Base-by-base conservation (phyloP, 169 alveolate species). In the Perkinsus olseni region DNA sequence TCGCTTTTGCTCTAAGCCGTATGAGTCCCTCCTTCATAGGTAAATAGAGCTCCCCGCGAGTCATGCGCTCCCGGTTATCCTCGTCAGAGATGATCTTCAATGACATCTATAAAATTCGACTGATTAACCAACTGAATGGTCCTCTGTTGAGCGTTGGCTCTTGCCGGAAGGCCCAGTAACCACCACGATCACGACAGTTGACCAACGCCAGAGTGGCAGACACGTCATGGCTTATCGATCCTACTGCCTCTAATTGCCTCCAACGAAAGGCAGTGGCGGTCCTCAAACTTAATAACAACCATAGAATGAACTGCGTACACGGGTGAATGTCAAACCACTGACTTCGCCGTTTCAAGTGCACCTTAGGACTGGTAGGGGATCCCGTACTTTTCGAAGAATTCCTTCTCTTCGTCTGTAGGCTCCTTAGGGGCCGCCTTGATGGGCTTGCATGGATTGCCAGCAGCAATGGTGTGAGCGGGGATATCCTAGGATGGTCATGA, bases 381-480 rank as follows among this genome's bases (percentile, higher is more conserved):
- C 28, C 82, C 82, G 17, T 62, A 28, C 82, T 62, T 62, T 24
- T 62, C 31, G 82, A 62, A 62, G 17, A 62, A 62, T 21, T 62
- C 82, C 82, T 62, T 62, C 82, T 62, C 82, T 62, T 62, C 82
- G 8, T 62, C 82, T 8, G 82, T 62, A 62, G 82, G 82, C 82
- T 62, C 82, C 82, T 13, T 62, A 62, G 82, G 82, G 28, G 82
- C 82, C 34, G 82, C 37, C 34, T 62, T 62, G 82, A 62, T 62
- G 17, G 82, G 82, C 17, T 24, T 62, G 13, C 94, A 90, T 48
- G 96, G 96, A 93, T 94, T 94, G 51, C 96, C 96, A 91, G 74
- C 91, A 0, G 95, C 96, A 38, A 93, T 93, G 91, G 38, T 39
- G 94, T 91, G 91, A 21, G 92, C 74, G 39, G 96, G 95, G 93